These are phyloP conservation scores for Penicillium vulpinum DNA, from an alignment of 2,329 filamentous ascomycete genomes.

Conservation along the genomic window DNA sequence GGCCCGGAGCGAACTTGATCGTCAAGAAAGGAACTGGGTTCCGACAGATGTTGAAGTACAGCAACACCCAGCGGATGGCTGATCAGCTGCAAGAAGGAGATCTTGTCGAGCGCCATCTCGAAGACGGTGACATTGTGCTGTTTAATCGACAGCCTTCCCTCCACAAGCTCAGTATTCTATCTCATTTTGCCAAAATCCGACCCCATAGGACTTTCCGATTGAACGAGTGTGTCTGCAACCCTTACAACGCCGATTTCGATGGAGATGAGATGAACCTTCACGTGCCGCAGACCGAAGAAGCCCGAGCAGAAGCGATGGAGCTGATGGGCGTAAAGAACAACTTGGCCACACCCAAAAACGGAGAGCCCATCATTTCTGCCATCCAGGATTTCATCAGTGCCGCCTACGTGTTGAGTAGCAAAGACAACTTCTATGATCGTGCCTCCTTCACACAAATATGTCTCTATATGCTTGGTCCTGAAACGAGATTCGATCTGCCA, in stretches of 20 bases:
- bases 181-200: conserved; percentile 87
- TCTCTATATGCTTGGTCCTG: conserved; percentile 86
- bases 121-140: conserved; percentile 92
- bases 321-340: conserved; percentile 99
- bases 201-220: conserved; percentile 95
- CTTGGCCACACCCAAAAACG: conserved; percentile 91
- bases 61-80: conserved; percentile 69
- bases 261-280: conserved; percentile 99
- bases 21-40: conserved; percentile 69
- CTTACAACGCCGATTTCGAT: conserved; percentile 98
- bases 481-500: conserved; percentile 77
- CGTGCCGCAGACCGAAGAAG: conserved; percentile 96
- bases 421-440: conserved; percentile 89
- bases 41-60: conserved; percentile 74
- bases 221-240: conserved; percentile 97
- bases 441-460: conserved; percentile 86
- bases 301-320: conserved; percentile 88
- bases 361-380: conserved; percentile 96
- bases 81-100: conserved; percentile 77
- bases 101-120: conserved; percentile 88
- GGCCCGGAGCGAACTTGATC: conserved; percentile 86
- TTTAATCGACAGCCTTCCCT: conserved; percentile 98
- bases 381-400: conserved; percentile 99
- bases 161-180: conserved; percentile 98
- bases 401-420: conserved; percentile 84